Base-by-base conservation (phyloP, 345 rosid species). In the Hevea brasiliensis region DNA sequence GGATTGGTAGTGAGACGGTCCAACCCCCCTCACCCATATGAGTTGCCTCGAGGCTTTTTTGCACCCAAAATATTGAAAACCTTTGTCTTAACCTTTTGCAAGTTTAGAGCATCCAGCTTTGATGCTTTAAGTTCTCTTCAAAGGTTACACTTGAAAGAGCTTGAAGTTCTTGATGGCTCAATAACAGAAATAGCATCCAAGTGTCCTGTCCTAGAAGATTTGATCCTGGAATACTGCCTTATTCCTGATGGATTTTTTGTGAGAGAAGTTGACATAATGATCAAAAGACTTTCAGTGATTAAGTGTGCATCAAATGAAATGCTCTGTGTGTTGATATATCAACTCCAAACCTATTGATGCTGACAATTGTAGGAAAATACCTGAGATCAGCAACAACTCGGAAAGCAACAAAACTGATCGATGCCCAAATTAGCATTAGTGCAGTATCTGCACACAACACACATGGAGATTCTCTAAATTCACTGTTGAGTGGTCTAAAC, bases 41-140 rank as follows among this genome's bases (percentile, higher is more conserved):
- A 72, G n/a, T 6, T 72, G 63, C 76, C 76, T 27, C 51, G 32
- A 4, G 62, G 61, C 50, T 35, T n/a, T 47, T 60, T 72, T 62
- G 72, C 62, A 44, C 72, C 80, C 50, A 77, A 72, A 45, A 42
- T 67, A 29, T 37, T 72, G 20, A 40, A 66, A 41, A 77, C 63
- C 17, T 72, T 72, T 27, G 53, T 20, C 21, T 24, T 72, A n/a
- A 66, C 26, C 18, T 67, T 55, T 45, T 72, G 73, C 76, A 77
- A 77, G 62, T 20, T 72, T 2, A 77, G 48, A 61, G 32, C 63
- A 61, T 77, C 76, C 41, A 45, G 50, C 57, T 77, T 72, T 62
- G 48, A 17, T 62, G 64, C 55, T 21, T 77, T 77, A 61, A 61
- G 47, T 21, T 77, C 72, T 24, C 81, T 77, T 77, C 59, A 12